Percentiles rank a stretch among this genome's conserved stretches.
Conservation (phyloP, 2,329 filamentous ascomycete genomes). For the Pseudohalonectria lignicola region DNA sequence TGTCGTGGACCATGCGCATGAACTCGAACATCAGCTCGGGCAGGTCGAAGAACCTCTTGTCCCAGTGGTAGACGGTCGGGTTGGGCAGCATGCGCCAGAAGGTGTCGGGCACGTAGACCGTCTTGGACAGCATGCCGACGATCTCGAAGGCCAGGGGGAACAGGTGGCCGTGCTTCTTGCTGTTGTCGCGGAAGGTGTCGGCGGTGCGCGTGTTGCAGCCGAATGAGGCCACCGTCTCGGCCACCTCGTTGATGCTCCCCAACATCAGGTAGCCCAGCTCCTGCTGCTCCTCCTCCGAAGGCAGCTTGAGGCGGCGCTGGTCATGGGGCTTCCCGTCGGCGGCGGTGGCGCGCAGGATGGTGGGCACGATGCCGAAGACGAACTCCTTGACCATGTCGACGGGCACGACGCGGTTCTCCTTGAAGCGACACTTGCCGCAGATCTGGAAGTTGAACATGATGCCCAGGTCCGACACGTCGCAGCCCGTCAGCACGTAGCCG, state of each 20-base stretch:
- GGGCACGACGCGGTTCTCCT: conserved; percentile 39
- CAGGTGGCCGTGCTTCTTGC: conserved; percentile 30
- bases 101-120: conserved; percentile 35
- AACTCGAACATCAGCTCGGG: conserved; percentile 29
- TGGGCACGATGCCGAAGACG: conserved; percentile 43
- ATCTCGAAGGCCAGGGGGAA: conserved; percentile 49
- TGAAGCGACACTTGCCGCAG: conserved; percentile 35
- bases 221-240: conserved; percentile 38
- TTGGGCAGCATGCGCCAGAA: conserved; percentile 45
- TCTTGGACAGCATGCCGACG: conserved; percentile 43
- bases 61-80: conserved; percentile 43
- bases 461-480: conserved; percentile 35
- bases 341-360: conserved; percentile 32
- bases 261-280: conserved; percentile 34
- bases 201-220: conserved; percentile 43
- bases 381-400: conserved; percentile 41
- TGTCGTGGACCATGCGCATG: conserved; percentile 14
- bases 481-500: conserved; percentile 35
- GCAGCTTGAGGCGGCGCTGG: conserved; percentile 23
- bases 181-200: conserved; percentile 27
- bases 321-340: too few relatives aligned
- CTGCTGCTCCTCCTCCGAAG: conserved; percentile 24
- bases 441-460: conserved; percentile 43
- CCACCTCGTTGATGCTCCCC: conserved; percentile 36
- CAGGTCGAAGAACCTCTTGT: conserved; percentile 34